Base-by-base conservation (phyloP, 163 green algal genomes). In the Prototheca cutis region DNA sequence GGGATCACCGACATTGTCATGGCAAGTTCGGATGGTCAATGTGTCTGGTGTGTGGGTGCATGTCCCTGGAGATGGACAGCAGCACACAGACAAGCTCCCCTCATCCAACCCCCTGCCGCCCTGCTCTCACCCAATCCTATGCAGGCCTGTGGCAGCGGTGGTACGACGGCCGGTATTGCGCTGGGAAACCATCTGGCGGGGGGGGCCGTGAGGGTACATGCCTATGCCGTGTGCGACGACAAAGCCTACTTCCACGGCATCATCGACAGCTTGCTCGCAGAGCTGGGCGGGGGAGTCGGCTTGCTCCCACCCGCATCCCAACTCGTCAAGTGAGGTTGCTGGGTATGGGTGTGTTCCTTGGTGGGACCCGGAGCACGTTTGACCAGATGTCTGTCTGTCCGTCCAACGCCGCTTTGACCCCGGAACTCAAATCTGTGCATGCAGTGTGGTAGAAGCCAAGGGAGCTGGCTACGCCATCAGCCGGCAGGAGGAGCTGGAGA, bases 381-480 rank as follows among this genome's bases (percentile, higher is more conserved):
- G n/a, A n/a, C n/a, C n/a, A n/a, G n/a, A n/a, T n/a, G n/a, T n/a
- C n/a, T n/a, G n/a, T n/a, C n/a, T n/a, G n/a, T n/a, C n/a, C n/a
- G n/a, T n/a, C n/a, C n/a, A n/a, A n/a, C n/a, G n/a, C n/a, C n/a
- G n/a, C n/a, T n/a, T n/a, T n/a, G n/a, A n/a, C n/a, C n/a, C n/a
- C n/a, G n/a, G n/a, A n/a, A n/a, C n/a, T n/a, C n/a, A n/a, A n/a
- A n/a, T n/a, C n/a, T n/a, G n/a, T n/a, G n/a, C 40, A 19, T 53
- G 51, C 64, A 62, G 57, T 1, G 59, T 68, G 3, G 62, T 83
- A 45, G 80, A 96, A 53, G 81, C 86, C 3, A 90, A 88, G 57
- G 90, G 90, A 0, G 52, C 68, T 5, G 90, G 90, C 2, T 97
- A 97, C 57, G 90, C 90, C 4, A 86, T 96, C 6, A 93, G 81